A percentile compares a stretch with the other conserved stretches of the same genome.
Conservation (phyloP, 2,329 filamentous ascomycete genomes). For the Penicillium aurantiogriseum region DNA sequence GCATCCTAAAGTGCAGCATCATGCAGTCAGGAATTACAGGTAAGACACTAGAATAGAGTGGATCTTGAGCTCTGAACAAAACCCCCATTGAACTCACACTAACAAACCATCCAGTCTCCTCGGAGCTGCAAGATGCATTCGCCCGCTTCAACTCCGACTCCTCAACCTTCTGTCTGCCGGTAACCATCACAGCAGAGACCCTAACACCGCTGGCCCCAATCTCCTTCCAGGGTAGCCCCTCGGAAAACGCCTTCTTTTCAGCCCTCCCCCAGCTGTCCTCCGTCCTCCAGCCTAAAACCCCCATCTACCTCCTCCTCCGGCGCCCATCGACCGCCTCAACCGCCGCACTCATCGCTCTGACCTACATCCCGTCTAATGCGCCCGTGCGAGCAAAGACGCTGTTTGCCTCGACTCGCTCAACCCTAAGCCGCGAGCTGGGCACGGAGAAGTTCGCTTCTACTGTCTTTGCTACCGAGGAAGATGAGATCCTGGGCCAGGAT, state of each 20-base stretch:
- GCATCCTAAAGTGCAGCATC: conserved; percentile 15
- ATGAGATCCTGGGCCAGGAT: conserved; percentile 55
- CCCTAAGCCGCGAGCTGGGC: conserved; percentile 60
- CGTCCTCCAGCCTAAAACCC: conserved; percentile 55
- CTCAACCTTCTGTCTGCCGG: conserved; percentile 46
- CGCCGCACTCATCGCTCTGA: conserved; percentile 51
- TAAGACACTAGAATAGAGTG: conserved; percentile 18
- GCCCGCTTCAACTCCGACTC: conserved; percentile 42
- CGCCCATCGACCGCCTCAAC: conserved; percentile 35
- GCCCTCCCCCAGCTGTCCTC: conserved; percentile 51
- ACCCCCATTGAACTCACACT: background rate
- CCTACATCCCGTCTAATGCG: conserved; percentile 63
- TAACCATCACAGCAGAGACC: conserved; percentile 46
- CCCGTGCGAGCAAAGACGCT: conserved; percentile 65
- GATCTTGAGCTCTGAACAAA: too few relatives aligned
- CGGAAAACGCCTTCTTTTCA: conserved; percentile 49
- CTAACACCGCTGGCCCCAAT: conserved; percentile 43
- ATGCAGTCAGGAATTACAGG: conserved; percentile 53
- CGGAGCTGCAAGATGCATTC: conserved; percentile 49
- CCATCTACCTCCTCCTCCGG: conserved; percentile 62
- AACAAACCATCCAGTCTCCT: conserved; percentile 39
- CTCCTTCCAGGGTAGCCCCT: conserved; percentile 39
- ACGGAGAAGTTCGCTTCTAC: conserved; percentile 59
- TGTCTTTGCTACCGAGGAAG: conserved; percentile 59
- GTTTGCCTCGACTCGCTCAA: conserved; percentile 63